A percentile compares a stretch with the other conserved stretches of the same genome.
phyloP scores from a whole-genome alignment of 768 basidiomycete genomes.

The Crepidotus variabilis region DNA sequence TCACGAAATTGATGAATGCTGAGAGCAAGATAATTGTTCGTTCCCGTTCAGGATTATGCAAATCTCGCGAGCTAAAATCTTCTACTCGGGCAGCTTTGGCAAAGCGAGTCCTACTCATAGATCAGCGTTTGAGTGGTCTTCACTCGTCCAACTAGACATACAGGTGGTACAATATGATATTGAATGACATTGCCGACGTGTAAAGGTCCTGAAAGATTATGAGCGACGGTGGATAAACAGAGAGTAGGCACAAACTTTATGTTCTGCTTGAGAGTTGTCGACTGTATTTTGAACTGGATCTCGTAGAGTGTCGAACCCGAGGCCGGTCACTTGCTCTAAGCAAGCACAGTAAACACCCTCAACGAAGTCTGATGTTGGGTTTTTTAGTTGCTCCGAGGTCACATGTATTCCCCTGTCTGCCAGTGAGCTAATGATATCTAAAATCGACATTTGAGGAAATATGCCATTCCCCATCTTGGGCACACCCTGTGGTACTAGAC shows the following conservation, averaged over 20 bases:
- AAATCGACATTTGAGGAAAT: conserved; percentile 62
- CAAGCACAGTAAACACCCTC: conserved; percentile 66
- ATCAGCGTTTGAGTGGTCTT: background rate
- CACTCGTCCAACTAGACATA: conserved; percentile 23
- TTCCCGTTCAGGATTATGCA: conserved; percentile 67
- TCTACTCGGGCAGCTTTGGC: conserved; percentile 70
- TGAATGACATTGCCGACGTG: conserved; percentile 50
- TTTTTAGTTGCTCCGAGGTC: conserved; percentile 61
- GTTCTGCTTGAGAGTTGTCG: conserved; percentile 43
- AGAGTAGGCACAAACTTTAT: conserved; percentile 38
- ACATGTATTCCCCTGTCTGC: conserved; percentile 67
- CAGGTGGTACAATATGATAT: conserved; percentile 71
- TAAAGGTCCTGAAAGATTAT: conserved; percentile 57
- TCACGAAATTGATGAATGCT: conserved; percentile 91
- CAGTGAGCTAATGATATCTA: conserved; percentile 64
- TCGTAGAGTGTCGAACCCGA: conserved; percentile 55
- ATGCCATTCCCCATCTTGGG: conserved; percentile 43
- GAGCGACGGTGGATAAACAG: background rate
- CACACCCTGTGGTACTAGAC: too few species aligned
- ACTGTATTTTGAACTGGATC: conserved; percentile 56
- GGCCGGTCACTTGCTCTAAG: conserved; percentile 65
- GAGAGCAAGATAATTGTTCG: conserved; percentile 76
- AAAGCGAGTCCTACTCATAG: conserved; percentile 52
- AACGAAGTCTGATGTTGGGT: conserved; percentile 70
- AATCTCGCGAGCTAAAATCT: conserved; percentile 74